phyloP scores from a whole-genome alignment of 2,329 filamentous ascomycete genomes.

The Xylaria sp. region DNA sequence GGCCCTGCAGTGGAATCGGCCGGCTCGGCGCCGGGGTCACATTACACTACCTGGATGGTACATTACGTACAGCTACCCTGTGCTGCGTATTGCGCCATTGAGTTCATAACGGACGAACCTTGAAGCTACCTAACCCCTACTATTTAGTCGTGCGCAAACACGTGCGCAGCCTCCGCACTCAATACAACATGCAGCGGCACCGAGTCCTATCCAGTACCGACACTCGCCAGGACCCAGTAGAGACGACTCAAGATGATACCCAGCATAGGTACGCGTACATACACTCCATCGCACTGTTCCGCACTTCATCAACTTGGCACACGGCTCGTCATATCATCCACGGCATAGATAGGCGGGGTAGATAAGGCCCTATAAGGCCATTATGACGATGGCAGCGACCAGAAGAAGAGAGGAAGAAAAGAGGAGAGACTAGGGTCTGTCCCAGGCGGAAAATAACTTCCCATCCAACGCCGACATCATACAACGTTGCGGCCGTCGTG shows the following conservation, averaged over 20 bases:
- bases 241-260: background rate
- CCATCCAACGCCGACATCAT: constrained; percentile 14
- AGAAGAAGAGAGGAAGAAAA: background rate
- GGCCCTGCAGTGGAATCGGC: constrained; percentile 32
- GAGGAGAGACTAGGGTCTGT: constrained; percentile 16
- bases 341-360: constrained; percentile 22
- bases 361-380: constrained; percentile 11
- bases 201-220: constrained; percentile 3
- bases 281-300: constrained; percentile 1
- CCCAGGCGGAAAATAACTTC: constrained; percentile 21
- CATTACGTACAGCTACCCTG: background rate
- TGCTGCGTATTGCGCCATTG: constrained; percentile 12
- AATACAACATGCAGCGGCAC: constrained; percentile 27
- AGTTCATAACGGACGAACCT: background rate
- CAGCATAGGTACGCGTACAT: constrained; percentile 2
- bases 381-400: background rate
- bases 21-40: constrained; percentile 28
- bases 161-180: constrained; percentile 24
- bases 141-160: constrained; percentile 20
- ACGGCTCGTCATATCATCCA: constrained; percentile 3
- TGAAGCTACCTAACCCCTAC: background rate
- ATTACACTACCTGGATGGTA: background rate
- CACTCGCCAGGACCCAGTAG: background rate
- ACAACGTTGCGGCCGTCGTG: constrained; percentile 23
- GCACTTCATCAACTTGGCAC: constrained; percentile 17